Percentiles rank a stretch among this genome's conserved stretches.
Evolutionary conservation across 1,284 basidiomycete genomes (phyloP).

Genomic region (Microbotryum lychnidis-dioicae): DNA sequence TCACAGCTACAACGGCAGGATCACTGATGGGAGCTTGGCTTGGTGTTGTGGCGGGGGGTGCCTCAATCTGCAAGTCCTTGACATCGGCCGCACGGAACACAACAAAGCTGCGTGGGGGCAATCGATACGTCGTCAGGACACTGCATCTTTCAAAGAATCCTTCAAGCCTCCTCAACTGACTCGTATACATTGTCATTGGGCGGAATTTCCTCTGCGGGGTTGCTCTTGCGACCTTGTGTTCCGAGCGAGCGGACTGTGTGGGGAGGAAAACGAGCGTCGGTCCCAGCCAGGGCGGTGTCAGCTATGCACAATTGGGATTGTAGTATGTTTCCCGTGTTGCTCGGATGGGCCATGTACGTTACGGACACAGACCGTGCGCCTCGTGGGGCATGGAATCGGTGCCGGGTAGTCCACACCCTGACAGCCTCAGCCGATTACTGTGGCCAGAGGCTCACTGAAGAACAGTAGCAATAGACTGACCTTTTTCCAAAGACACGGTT

Average conservation of each 20-base stretch:
- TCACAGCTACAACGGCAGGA: slow-evolving; percentile 37
- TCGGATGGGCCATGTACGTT: background rate
- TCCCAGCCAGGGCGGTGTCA: background rate
- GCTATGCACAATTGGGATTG: fast-evolving
- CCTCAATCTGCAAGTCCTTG: slow-evolving; percentile 38
- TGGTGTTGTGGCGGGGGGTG: slow-evolving; percentile 20
- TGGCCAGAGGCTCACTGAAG: too few relatives aligned
- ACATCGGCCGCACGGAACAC: slow-evolving; percentile 38
- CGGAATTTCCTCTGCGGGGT: slow-evolving; percentile 34
- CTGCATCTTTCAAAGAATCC: background rate
- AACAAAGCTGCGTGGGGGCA: slow-evolving; percentile 29
- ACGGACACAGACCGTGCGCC: too few relatives aligned
- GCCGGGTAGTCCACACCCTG: background rate
- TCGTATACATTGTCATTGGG: slow-evolving; percentile 36
- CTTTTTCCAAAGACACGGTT: slow-evolving; percentile 35
- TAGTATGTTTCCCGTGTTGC: background rate
- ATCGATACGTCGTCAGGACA: background rate
- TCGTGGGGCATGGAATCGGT: too few relatives aligned
- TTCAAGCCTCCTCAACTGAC: slow-evolving; percentile 13
- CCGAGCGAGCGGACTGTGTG: slow-evolving; percentile 35
- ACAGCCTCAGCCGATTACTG: background rate
- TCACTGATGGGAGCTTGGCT: slow-evolving; percentile 28
- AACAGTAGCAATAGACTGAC: background rate
- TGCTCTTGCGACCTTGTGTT: slow-evolving; percentile 35
- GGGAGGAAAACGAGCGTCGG: background rate